Percentiles rank a stretch among this genome's conserved stretches.
phyloP scores from a whole-genome alignment of 345 rosid species.

The thale cress (Arabidopsis thaliana) region TAIR10.1 NC_003070.9:22325001-22325500 shows the following conservation, averaged over 20 bases:
- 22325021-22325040: conserved; percentile 67
- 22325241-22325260: neutral
- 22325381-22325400: neutral
- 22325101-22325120: conserved; percentile 68
- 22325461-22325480: conserved; percentile 75
- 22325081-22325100: conserved; percentile 4
- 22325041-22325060: neutral
- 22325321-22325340: conserved; percentile 71
- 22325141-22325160: conserved; percentile 57
- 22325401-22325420: conserved; percentile 42
- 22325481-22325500: conserved; percentile 63
- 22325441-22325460: conserved; percentile 84
- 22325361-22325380: neutral
- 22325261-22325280: neutral
- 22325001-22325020: conserved; percentile 78
- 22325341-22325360: conserved; percentile 57
- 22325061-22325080: neutral
- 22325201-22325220: conserved; percentile 69
- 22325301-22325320: conserved; percentile 83
- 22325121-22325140: conserved; percentile 63
- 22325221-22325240: conserved; percentile 50
- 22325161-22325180: conserved; percentile 54
- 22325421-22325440: conserved; percentile 97
- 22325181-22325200: conserved; percentile 63
- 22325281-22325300: neutral